A percentile compares a stretch with the other conserved stretches of the same genome.
These are phyloP conservation scores for Macrotyloma uniflorum DNA, from an alignment of 306 rosid species.

Conservation along the genomic window DNA sequence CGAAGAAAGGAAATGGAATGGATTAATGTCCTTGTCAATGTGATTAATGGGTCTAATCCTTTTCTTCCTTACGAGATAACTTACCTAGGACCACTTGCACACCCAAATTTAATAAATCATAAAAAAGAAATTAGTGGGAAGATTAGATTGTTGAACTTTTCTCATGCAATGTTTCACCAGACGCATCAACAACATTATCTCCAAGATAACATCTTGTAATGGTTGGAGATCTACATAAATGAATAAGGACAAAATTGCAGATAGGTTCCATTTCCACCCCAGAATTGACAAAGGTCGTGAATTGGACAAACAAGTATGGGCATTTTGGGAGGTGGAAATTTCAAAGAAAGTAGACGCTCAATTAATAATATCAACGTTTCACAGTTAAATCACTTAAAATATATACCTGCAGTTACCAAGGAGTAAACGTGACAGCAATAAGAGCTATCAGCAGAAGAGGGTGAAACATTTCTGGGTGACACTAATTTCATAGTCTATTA, in stretches of 20 bases:
- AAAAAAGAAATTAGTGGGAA: constrained; percentile 21
- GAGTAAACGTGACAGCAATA: constrained; percentile 31
- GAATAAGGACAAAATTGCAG: constrained; percentile 60
- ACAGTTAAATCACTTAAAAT: not conserved
- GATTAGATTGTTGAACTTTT: not conserved
- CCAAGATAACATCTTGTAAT: constrained; percentile 39
- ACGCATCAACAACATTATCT: constrained; percentile 51
- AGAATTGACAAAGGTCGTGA: constrained; percentile 20
- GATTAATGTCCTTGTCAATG: constrained; percentile 29
- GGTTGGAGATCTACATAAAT: constrained; percentile 50
- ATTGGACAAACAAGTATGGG: constrained; percentile 48
- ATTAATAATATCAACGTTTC: constrained; percentile 24
- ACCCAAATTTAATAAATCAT: constrained; percentile 18
- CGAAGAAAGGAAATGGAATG: constrained; percentile 3
- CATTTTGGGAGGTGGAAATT: constrained; percentile 40
- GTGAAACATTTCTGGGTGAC: constrained; percentile 17
- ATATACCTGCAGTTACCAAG: constrained; percentile 6
- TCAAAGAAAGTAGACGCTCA: constrained; percentile 24
- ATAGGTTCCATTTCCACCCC: constrained; percentile 42
- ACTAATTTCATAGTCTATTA: constrained; percentile 32
- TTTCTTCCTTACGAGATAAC: constrained; percentile 20
- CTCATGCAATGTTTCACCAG: constrained; percentile 48
- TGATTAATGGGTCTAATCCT: constrained; percentile 18
- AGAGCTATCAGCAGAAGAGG: constrained; percentile 21
- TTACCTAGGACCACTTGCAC: constrained; percentile 26